Evolutionary conservation across 2,329 filamentous ascomycete genomes (phyloP).

Genomic region (Aspergillus transmontanensis): DNA sequence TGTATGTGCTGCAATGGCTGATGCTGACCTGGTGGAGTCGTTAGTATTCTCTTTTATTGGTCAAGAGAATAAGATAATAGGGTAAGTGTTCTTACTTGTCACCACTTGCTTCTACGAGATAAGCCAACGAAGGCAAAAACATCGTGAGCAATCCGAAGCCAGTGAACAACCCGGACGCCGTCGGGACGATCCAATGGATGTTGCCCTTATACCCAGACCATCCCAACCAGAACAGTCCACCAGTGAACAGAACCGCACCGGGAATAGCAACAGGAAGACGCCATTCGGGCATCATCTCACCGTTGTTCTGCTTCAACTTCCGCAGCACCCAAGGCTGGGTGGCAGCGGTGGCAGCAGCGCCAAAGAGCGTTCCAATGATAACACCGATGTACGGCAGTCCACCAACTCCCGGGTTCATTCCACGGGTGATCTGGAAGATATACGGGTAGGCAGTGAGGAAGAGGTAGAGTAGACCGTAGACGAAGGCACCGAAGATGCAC

Average conservation of each 20-base stretch:
- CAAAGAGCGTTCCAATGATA: constrained; percentile 46
- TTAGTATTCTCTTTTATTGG: not conserved
- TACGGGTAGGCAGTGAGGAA: constrained; percentile 51
- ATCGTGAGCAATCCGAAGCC: constrained; percentile 52
- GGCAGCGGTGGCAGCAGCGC: constrained; percentile 43
- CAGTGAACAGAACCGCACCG: constrained; percentile 48
- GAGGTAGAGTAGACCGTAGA: constrained; percentile 48
- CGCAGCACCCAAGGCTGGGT: constrained; percentile 43
- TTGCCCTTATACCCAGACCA: constrained; percentile 40
- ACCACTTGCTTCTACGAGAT: constrained; percentile 40
- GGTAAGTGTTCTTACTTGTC: not conserved
- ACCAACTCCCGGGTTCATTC: constrained; percentile 43
- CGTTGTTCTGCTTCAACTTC: constrained; percentile 37
- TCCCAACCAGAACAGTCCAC: constrained; percentile 48
- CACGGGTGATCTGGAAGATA: constrained; percentile 43
- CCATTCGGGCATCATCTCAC: constrained; percentile 42
- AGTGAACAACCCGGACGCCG: constrained; percentile 46
- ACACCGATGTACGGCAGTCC: constrained; percentile 50
- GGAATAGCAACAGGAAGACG: constrained; percentile 51
- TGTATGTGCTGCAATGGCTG: constrained; percentile 53
- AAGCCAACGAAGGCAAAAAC: constrained; percentile 52
- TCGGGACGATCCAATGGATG: constrained; percentile 46
- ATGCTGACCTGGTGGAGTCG: constrained; percentile 44
- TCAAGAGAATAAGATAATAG: not conserved
- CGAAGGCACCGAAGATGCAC: constrained; percentile 31